Evolutionary conservation across 2,329 filamentous ascomycete species (phyloP), one percentile per base, ranked within the genome.

Genomic region (Neonectria magnoliae): DNA sequence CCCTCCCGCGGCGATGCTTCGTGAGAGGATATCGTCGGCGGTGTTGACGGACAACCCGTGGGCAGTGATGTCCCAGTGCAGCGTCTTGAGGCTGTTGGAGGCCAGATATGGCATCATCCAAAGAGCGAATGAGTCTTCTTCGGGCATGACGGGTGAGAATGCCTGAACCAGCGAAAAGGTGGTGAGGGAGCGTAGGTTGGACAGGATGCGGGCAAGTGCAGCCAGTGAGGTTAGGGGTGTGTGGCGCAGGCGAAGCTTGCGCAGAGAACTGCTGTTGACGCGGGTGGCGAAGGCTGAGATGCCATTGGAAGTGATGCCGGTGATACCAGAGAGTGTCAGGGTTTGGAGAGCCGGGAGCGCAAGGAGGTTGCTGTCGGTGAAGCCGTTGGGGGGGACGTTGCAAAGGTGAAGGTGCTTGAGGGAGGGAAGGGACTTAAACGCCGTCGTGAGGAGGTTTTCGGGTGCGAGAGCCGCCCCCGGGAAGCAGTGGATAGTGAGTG

Each of bases 61-160:
- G 44, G 83, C 80, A 29, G 87, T 85, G 27, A 93, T 85, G 71
- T 91, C 88, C 89, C 89, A 91, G 76, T 91, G 88, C 4, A 91
- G 79, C 55, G 79, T 82, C 25, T 78, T 77, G 5, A 91, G 75
- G 9, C 83, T 86, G 1, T 73, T 61, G 0, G 86, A 90, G 0
- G 87, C 87, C 9, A 91, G 81, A 69, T 90, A 90, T 0, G 88
- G 89, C 77, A 89, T 89, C 67, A 90, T 84, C 81, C 86, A 88
- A 60, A 90, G 84, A 5, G 74, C 68, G 59, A 85, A 85, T 33
- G 84, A 82, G 64, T 85, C 84, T 57, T 84, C 84, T 14, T 82
- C 78, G 0, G 88, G 82, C 71, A 90, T 84, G n/a, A 81, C 75
- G 0, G 88, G 88, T 1, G 86, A 79, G 31, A 80, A 80, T 2